These are phyloP conservation scores for Monosporascus sp. DNA, from an alignment of 2,329 filamentous ascomycete species.

Conservation along the genomic window DNA sequence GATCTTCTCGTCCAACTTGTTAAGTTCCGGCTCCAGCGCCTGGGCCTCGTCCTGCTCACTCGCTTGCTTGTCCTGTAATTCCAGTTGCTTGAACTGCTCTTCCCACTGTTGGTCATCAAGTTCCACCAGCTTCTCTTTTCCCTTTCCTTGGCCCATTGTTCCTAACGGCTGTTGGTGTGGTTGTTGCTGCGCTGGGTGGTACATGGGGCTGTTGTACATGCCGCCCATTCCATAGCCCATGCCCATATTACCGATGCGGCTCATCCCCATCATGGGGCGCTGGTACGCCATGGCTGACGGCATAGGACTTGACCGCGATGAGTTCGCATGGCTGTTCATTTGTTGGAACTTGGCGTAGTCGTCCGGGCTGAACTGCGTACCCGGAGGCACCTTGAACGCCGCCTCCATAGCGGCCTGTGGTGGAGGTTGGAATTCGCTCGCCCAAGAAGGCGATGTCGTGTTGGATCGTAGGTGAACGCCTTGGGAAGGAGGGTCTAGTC, in stretches of 20 bases:
- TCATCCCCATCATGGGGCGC: constrained; percentile 55
- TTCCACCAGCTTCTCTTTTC: constrained; percentile 91
- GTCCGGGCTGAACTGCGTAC: constrained; percentile 65
- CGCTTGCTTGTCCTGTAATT: constrained; percentile 36
- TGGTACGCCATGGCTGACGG: constrained; percentile 48
- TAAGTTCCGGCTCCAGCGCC: constrained; percentile 79
- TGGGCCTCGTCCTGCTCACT: constrained; percentile 55
- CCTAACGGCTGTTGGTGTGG: constrained; percentile 30
- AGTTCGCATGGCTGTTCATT: constrained; percentile 51
- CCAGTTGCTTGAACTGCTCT: constrained; percentile 84
- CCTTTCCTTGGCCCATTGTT: constrained; percentile 52
- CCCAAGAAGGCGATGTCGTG: constrained; percentile 50
- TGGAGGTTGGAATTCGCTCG: constrained; percentile 42
- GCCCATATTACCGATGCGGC: constrained; percentile 42
- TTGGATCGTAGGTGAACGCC: constrained; percentile 47
- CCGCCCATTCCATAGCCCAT: constrained; percentile 53
- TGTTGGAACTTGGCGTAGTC: constrained; percentile 88
- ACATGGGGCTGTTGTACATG: constrained; percentile 51
- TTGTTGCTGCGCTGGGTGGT: constrained; percentile 39
- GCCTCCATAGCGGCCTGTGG: constrained; percentile 66
- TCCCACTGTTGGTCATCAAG: constrained; percentile 94
- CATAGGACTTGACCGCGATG: constrained; percentile 53
- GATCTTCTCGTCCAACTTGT: constrained; percentile 68
- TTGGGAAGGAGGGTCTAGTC: constrained; percentile 42
- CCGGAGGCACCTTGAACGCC: constrained; percentile 54